Conservation (phyloP, 164 flowering plant genomes). For the Kalanchoe fedtschenkoi region DNA sequence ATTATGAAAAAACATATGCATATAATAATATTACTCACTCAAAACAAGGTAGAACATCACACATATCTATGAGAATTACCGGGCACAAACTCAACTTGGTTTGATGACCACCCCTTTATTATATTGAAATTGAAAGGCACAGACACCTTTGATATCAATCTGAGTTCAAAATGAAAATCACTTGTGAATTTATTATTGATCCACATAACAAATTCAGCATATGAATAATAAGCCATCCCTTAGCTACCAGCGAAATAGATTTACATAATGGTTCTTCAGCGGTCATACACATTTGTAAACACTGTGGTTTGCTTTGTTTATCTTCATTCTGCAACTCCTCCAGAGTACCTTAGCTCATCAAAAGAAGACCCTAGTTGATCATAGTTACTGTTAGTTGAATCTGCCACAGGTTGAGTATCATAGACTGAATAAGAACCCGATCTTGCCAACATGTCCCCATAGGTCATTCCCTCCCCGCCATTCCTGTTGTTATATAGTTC, state of each 20-base stretch:
- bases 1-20: neutral
- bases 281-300: neutral
- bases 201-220: neutral
- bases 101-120: neutral
- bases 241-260: neutral
- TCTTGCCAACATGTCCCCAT: constrained; percentile 6
- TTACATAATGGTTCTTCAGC: neutral
- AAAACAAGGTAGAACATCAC: neutral
- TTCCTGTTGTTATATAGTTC: constrained; percentile 1
- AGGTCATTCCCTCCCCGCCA: neutral
- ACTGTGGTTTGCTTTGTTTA: neutral
- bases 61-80: neutral
- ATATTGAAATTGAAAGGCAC: neutral
- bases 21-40: neutral
- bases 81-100: neutral
- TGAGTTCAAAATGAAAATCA: neutral
- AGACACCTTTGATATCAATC: no score
- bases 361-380: constrained; percentile 6
- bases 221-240: neutral
- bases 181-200: neutral
- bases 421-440: constrained; percentile 11
- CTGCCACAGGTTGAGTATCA: constrained; percentile 9
- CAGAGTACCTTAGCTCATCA: constrained; percentile 13
- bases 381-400: constrained; percentile 1
- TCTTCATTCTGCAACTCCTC: neutral